A percentile compares a stretch with the other conserved stretches of the same genome.
Evolutionary conservation across 257 asterid genomes (phyloP).

Genomic region (Solanum ossicruentum): DNA sequence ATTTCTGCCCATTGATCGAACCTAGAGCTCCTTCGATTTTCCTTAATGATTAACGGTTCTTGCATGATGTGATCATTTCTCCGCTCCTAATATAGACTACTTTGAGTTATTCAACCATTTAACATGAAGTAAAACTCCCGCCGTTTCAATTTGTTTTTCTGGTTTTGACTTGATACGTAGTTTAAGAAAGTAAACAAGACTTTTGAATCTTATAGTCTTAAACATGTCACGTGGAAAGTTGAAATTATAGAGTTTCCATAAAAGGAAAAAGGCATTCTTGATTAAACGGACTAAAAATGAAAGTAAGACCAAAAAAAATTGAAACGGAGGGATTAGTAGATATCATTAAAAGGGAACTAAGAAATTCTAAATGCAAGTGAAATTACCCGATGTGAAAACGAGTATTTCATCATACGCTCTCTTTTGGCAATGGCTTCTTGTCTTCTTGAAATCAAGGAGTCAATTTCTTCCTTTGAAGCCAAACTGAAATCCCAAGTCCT

Average conservation of each 20-base stretch:
- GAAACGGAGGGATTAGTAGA: not conserved
- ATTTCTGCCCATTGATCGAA: conserved; percentile 24
- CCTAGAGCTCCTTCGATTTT: conserved; percentile 27
- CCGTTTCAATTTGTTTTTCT: not conserved
- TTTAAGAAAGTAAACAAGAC: not conserved
- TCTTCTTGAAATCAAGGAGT: conserved; percentile 38
- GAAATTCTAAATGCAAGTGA: not conserved
- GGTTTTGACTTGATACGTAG: not conserved
- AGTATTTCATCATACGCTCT: conserved; percentile 66
- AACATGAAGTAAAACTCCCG: not conserved
- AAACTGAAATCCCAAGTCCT: conserved; percentile 51
- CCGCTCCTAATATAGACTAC: conserved; percentile 36
- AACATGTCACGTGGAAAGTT: not conserved
- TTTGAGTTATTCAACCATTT: not conserved
- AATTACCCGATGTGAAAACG: conserved; percentile 64
- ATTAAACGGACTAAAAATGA: not conserved
- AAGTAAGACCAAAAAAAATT: not conserved
- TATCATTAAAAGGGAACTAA: not conserved
- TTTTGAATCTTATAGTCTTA: not conserved
- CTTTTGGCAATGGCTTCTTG: conserved; percentile 55
- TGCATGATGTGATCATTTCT: conserved; percentile 33
- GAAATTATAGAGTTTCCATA: not conserved
- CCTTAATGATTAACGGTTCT: conserved; percentile 25
- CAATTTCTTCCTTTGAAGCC: conserved; percentile 38
- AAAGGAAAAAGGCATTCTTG: not conserved